Base-by-base conservation (phyloP, 768 basidiomycete species). In the Obba rivulosa region DNA sequence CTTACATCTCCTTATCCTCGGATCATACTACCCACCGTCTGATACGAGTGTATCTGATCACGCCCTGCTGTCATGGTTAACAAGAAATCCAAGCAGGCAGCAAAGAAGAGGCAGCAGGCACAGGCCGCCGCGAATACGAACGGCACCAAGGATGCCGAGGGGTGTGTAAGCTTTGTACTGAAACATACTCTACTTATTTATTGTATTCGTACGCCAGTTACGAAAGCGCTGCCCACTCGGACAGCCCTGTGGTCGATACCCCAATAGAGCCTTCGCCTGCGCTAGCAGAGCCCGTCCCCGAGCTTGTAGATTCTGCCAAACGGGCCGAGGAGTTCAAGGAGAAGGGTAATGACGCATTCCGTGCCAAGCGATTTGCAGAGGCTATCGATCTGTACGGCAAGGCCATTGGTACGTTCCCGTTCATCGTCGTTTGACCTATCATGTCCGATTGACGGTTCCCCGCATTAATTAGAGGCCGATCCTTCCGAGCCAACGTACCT, bases 311-410 rank as follows among this genome's bases (percentile, higher is more conserved):
- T 21, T 65, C 69, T 20, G 53, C 62, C 3, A 69, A 70, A 40
- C 70, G 69, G 17, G 83, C 85, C 8, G 82, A 87, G 57, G 74
- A 77, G 52, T 59, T 76, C 25, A 87, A 92, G 63, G 87, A 88
- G 59, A 68, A 78, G 46, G 90, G 90, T 13, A 92, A 92, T 65
- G 67, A 70, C 2, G 74, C 82, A 1, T 92, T 91, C 69, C 89
- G 84, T 62, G 75, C 73, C 2, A 77, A 71, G 47, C 70, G 69
- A 54, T 91, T 83, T 62, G 65, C 60, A 2, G 80, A 85, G 13
- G 88, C 89, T n/a, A 72, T 87, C 50, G 81, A 83, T 20, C 65
- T 79, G 1, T 92, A 92, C 67, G 76, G 81, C 50, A 76, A 81
- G 59, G 90, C 90, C 14, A 86, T 90, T 62, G 80, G 88, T 78